phyloP scores from a whole-genome alignment of 192 early-diverging fungal species.

The Backusella sp. region DNA sequence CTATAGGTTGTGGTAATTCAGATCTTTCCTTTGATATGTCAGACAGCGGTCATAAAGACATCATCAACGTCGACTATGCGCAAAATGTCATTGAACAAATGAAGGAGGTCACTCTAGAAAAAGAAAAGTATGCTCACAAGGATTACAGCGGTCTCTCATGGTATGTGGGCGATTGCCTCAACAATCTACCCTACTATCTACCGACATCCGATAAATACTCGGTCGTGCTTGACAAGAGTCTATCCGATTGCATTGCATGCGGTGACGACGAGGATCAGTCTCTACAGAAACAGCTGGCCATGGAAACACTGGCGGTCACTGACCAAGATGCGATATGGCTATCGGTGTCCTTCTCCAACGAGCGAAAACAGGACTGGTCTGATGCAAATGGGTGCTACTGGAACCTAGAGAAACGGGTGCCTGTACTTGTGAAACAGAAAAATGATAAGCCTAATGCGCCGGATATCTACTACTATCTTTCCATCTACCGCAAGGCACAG shows the following conservation, averaged over 20 bases:
- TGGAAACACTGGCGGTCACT: not conserved
- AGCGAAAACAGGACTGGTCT: constrained; percentile 8
- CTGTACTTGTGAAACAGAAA: constrained; percentile 4
- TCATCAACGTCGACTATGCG: constrained; percentile 34
- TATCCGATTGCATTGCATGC: constrained; percentile 24
- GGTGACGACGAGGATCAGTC: constrained; percentile 24
- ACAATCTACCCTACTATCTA: not conserved
- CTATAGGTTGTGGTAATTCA: constrained; percentile 38
- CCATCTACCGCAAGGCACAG: not conserved
- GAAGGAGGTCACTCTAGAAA: not conserved
- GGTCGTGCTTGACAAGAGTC: constrained; percentile 29
- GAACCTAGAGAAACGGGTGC: not conserved
- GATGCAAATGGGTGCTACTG: not conserved
- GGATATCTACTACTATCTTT: constrained; percentile 11
- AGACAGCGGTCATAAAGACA: constrained; percentile 6
- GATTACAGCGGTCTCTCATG: constrained; percentile 10
- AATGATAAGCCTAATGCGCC: constrained; percentile 14
- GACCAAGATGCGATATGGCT: constrained; percentile 13
- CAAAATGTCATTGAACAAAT: constrained; percentile 33
- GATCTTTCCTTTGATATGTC: constrained; percentile 29
- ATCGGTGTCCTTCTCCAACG: constrained; percentile 13
- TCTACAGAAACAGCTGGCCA: not conserved
- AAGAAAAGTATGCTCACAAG: not conserved
- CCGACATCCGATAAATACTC: not conserved
- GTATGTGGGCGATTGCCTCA: constrained; percentile 22